Evolutionary conservation across 129 eudicot genomes (phyloP), one percentile per base, ranked within the genome.

Genomic region (Smallanthus sonchifolius): DNA sequence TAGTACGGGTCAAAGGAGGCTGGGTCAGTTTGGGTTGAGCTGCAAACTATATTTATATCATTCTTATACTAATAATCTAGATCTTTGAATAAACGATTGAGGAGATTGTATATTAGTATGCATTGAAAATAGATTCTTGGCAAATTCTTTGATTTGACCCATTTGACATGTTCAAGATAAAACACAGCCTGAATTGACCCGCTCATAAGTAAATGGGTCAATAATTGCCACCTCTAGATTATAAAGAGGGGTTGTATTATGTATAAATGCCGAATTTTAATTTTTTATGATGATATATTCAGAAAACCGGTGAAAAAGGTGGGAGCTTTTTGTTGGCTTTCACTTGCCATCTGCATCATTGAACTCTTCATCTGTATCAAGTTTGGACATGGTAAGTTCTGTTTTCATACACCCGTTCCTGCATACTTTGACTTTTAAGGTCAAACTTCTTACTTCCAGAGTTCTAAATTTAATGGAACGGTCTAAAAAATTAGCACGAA

Each of bases 281-380:
- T 30, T 14, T 52, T 64, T 2, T 3, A 7, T 13, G 78, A 40
- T 57, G 60, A 61, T 72, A 37, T 68, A 71, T 74, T 40, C 85
- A 94, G 99, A 77, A 88, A 90, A 87, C 91, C 93, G 0, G 87
- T 88, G 56, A 90, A 94, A 68, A 94, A 94, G 83, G 97, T 94
- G 37, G 99, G 99, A 75, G 89, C 99, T 70, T 88, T 88, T 82
- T 90, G 97, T 72, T 94, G 99, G 99, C 91, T 94, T 71, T 88
- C 99, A 1, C 79, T 94, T 74, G 99, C 97, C 36, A 94, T 94
- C 65, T 94, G 99, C 93, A 94, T 94, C 65, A 85, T 94, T 38
- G 99, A 94, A 78, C 97, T 94, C 72, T 86, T 94, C 66, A 94
- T 94, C 34, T 94, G 99, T 80, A 87, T 90, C 79, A 94, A 94